Evolutionary conservation across 139 green algal genomes (phyloP), one percentile per base, ranked within the genome.

Genomic region (Pleodorina starrii): DNA sequence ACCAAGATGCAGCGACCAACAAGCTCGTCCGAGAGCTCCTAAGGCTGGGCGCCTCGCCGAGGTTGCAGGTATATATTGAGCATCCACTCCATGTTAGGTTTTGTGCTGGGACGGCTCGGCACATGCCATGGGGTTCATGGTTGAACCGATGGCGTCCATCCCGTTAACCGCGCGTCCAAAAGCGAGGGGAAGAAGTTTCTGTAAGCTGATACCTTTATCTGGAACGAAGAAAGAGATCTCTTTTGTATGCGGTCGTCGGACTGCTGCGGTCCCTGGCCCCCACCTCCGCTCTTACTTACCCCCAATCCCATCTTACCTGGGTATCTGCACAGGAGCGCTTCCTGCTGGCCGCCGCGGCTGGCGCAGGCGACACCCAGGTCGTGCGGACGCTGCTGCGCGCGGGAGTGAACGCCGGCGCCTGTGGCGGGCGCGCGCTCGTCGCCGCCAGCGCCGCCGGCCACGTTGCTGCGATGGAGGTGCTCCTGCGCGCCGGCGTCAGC

Each of bases 341-440:
- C 44, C 82, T 88, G 21, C 63, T 88, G 2, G 25, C 82, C 9
- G 66, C 82, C 10, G 82, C 82, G 0, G 63, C 82, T 0, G 66
- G 44, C 25, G 32, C 44, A 0, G 82, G 82, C 32, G 66, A 88
- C 46, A 51, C 44, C 9, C 46, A 19, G 59, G 66, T 79, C 21
- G 32, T 88, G 7, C 82, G 82, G n/a, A 79, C 66, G 19, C 63
- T 88, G 10, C 82, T 88, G 9, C 32, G 44, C 23, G 44, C 66
- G 11, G 72, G 72, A 57, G 60, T 79, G 7, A 54, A 38, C n/a
- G 44, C 46, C 0, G 32, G 57, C 1, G 36, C 27, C 43, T 80
- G 66, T 43, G 76, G 32, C 42, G 82, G 82, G 6, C 82, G 82
- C 23, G 82, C 82, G 32, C 66, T 88, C 1, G 82, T 88, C 0